Evolutionary conservation across 441 rosid genomes (phyloP).

Genomic region (Mallotus repandus): DNA sequence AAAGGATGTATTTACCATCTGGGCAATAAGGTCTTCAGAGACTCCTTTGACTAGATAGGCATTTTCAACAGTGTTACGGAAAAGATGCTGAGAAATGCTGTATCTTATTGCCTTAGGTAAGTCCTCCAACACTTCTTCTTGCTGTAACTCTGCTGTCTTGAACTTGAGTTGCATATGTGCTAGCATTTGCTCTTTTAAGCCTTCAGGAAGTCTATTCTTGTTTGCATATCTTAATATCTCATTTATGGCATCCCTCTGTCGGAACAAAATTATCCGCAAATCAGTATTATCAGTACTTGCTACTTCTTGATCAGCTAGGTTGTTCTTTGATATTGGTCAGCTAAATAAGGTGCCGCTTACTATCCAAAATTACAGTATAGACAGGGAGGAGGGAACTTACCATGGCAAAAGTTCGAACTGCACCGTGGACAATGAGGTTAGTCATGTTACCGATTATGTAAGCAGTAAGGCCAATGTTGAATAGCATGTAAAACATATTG

Average conservation of each 20-base stretch:
- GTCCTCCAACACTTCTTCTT: constrained; percentile 77
- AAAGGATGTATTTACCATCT: constrained; percentile 46
- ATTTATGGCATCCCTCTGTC: constrained; percentile 78
- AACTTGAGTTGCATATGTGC: constrained; percentile 90
- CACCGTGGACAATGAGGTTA: constrained; percentile 74
- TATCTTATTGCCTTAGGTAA: constrained; percentile 92
- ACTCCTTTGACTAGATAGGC: constrained; percentile 78
- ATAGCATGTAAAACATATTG: constrained; percentile 78
- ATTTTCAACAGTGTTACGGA: constrained; percentile 46
- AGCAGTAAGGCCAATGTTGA: constrained; percentile 87
- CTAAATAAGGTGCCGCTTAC: neutral
- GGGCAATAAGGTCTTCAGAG: constrained; percentile 65
- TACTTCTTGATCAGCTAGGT: too few relatives aligned
- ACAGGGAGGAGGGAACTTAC: constrained; percentile 34
- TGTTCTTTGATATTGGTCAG: neutral
- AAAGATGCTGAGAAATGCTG: constrained; percentile 78
- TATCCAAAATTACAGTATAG: neutral
- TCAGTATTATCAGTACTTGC: neutral
- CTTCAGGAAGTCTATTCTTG: constrained; percentile 79
- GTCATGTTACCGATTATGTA: constrained; percentile 96
- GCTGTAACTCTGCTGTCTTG: constrained; percentile 77
- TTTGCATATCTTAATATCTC: constrained; percentile 68
- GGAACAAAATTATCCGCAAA: constrained; percentile 14
- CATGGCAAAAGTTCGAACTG: constrained; percentile 63
- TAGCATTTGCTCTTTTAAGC: constrained; percentile 83